Evolutionary conservation across 352 stramenopile genomes (phyloP), one percentile per base, ranked within the genome.

Genomic region (Phytophthora idaei): DNA sequence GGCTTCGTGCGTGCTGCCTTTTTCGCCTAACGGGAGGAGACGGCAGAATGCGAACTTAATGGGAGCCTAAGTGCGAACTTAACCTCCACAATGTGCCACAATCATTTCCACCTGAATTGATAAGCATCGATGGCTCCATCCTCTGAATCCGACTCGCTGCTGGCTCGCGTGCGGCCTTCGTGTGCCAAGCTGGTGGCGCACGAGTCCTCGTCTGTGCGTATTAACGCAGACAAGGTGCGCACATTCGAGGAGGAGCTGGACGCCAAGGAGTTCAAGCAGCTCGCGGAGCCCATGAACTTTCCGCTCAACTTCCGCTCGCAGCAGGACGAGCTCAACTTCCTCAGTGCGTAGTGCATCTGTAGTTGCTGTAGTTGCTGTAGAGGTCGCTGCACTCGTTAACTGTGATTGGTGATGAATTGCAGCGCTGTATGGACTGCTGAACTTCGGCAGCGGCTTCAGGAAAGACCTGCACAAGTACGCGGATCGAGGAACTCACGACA

Each of bases 401-500:
- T 27, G 29, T 36, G 3, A 31, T 17, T 42, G 50, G 2, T 45
- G 32, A 29, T 48, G 15, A 42, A n/a, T 51, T 69, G 21, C 45
- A 93, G 84, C 74, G 31, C 46, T 94, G n/a, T 81, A 90, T 52
- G 76, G 74, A 21, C 54, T 94, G 49, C 69, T 94, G 37, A 92
- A 90, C 71, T 92, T 94, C 61, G 87, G 87, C 54, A 94, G 87
- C 44, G 87, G 87, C 15, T 94, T 80, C 61, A 81, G 87, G 51
- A 90, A 90, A 53, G 84, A 90, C 27, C 71, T 94, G 52, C 84
- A 94, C 73, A 85, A 89, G 57, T 88, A 88, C 54, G 70, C 74
- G 29, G 77, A 87, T 12, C 78, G 84, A 45, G 86, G 86, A 39
- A 82, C 86, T 34, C 73, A 85, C 3, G 86, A 94, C 48, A 94